Evolutionary conservation across 2,329 filamentous ascomycete species (phyloP).

Genomic region (Pseudogymnoascus verrucosus): DNA sequence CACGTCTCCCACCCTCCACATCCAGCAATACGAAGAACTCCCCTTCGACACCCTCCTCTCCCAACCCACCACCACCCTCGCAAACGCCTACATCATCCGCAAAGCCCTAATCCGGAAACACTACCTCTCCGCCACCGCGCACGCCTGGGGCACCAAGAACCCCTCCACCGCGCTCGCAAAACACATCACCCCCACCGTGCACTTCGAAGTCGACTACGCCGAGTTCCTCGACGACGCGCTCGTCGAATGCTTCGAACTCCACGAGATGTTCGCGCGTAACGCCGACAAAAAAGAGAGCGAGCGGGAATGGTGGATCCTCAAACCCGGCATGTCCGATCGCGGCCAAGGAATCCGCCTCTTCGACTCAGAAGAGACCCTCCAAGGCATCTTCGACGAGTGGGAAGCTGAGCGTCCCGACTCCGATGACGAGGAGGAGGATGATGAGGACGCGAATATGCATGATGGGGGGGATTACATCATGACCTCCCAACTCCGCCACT

Average conservation of each 20-base stretch:
- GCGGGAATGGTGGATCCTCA: conserved; percentile 93
- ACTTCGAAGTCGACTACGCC: conserved; percentile 92
- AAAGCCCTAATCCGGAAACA: conserved; percentile 97
- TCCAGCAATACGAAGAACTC: conserved; percentile 77
- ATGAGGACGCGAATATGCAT: conserved; percentile 28
- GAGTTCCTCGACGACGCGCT: conserved; percentile 94
- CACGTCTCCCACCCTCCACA: conserved; percentile 50
- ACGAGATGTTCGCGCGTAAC: conserved; percentile 69
- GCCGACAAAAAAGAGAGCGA: conserved; percentile 34
- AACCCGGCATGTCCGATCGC: conserved; percentile 94
- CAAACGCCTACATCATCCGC: conserved; percentile 90
- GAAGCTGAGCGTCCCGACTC: conserved; percentile 60
- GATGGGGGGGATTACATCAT: conserved; percentile 52
- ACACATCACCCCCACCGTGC: conserved; percentile 70
- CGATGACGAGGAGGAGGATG: conserved; percentile 54
- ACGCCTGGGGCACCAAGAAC: conserved; percentile 79
- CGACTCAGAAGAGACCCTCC: conserved; percentile 74
- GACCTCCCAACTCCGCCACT: conserved; percentile 88
- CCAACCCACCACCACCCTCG: conserved; percentile 53
- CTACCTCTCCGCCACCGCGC: conserved; percentile 75
- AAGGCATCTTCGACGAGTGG: conserved; percentile 85
- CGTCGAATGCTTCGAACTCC: conserved; percentile 80
- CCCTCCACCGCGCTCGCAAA: conserved; percentile 59
- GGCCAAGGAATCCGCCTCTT: conserved; percentile 91
- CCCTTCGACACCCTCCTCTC: conserved; percentile 70